Evolutionary conservation across 148 eudicot genomes (phyloP).

Genomic region (Chenopodium formosanum): DNA sequence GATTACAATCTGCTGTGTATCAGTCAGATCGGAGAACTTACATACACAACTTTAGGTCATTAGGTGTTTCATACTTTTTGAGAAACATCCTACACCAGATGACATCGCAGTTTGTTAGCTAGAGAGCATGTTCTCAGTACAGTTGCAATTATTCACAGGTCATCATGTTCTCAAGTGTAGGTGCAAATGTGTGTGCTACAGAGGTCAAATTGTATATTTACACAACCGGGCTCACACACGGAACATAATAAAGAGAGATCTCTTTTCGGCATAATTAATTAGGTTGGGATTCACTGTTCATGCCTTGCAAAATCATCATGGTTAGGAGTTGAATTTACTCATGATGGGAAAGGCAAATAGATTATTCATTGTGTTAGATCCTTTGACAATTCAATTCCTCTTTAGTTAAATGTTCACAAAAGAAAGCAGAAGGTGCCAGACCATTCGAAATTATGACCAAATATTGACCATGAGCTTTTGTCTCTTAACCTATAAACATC

Average conservation of each 20-base stretch:
- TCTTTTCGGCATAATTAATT: not conserved
- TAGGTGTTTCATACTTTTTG: too few relatives aligned
- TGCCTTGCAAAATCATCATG: not conserved
- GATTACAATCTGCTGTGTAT: not conserved
- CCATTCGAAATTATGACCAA: conserved; percentile 20
- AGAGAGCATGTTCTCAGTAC: not conserved
- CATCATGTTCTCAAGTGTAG: not conserved
- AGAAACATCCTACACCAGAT: not conserved
- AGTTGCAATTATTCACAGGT: not conserved
- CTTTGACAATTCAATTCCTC: conserved; percentile 3
- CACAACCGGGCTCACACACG: not conserved
- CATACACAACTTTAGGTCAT: not conserved
- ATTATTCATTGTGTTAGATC: not conserved
- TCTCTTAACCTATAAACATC: conserved; percentile 28
- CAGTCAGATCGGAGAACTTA: not conserved
- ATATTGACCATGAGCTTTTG: conserved; percentile 30
- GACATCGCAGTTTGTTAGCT: not conserved
- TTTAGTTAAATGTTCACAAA: not conserved
- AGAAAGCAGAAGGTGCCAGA: not conserved
- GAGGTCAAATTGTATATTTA: not conserved
- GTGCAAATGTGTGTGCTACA: not conserved
- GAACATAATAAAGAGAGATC: not conserved
- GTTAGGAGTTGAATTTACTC: not conserved
- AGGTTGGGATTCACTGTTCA: not conserved
- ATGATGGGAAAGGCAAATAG: conserved; percentile 1